Evolutionary conservation across 2,329 filamentous ascomycete genomes (phyloP), one percentile per base, ranked within the genome.

Genomic region (Orbilia oligospora): DNA sequence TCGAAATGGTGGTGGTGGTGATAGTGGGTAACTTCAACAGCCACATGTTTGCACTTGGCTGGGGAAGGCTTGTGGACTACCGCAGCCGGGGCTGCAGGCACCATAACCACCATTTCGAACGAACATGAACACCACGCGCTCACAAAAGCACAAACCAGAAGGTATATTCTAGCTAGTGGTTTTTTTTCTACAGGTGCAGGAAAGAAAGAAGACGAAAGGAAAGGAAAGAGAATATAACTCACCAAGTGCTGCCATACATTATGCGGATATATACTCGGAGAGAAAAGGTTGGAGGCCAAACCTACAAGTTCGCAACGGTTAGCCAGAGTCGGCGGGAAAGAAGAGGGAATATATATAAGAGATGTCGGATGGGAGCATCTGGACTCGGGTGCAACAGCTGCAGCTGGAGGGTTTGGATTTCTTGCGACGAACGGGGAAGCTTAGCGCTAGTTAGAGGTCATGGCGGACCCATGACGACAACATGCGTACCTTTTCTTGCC

Each of bases 161-260:
- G 18, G 41, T 20, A 48, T 10, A 48, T 10, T 22, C n/a, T 5
- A 48, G 12, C 48, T 27, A 41, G 33, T 10, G 36, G 2, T 38
- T n/a, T 55, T 2, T 38, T n/a, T 55, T 2, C n/a, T n/a, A 41
- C 46, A 5, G 9, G 8, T 33, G n/a, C 27, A 56, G 16, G 5
- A 9, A 20, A 20, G 5, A 5, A 46, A 10, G 27, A 44, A 36
- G 5, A 33, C 16, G 51, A 22, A 36, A 46, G 27, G 30, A 65
- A 56, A 24, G 5, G 14, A 30, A 56, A 44, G 30, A 27, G 27
- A 10, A 36, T 20, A 49, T 24, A 30, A 75, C 71, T 75, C 36
- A 75, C 76, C 76, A 71, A 78, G 63, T 68, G 75, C 75, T 72
- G 75, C 75, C 75, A 78, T 78, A 72, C 75, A 78, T 78, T 71